These are phyloP conservation scores for Oxytropis ochrocephala DNA, from an alignment of 306 rosid species.

Conservation along the genomic window DNA sequence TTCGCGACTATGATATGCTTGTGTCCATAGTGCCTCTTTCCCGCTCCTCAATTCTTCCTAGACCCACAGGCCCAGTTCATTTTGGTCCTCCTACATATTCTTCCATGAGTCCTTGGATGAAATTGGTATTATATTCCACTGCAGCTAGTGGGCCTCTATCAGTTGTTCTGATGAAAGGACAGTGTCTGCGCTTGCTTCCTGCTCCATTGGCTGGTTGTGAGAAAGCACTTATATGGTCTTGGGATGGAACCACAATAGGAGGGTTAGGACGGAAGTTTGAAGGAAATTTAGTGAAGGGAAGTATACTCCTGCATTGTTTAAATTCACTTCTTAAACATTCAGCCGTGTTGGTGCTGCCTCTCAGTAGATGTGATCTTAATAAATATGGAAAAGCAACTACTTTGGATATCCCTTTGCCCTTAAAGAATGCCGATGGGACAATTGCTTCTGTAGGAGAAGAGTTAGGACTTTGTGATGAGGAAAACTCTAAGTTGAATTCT, in stretches of 20 bases:
- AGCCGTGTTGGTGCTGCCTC: slow-evolving; percentile 90
- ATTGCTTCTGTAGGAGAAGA: slow-evolving; percentile 56
- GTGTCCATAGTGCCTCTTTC: slow-evolving; percentile 95
- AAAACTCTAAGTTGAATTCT: slow-evolving; percentile 52
- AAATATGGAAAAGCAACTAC: slow-evolving; percentile 59
- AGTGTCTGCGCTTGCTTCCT: slow-evolving; percentile 87
- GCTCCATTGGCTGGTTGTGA: slow-evolving; percentile 91
- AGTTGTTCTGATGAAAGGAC: slow-evolving; percentile 93
- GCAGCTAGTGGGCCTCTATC: slow-evolving; percentile 78
- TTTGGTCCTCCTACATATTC: slow-evolving; percentile 96
- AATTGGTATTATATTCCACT: slow-evolving; percentile 78
- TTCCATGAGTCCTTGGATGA: slow-evolving; percentile 97
- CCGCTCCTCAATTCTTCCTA: slow-evolving; percentile 81
- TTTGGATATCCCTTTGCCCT: slow-evolving; percentile 84
- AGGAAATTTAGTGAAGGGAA: slow-evolving; percentile 79
- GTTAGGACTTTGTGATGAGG: slow-evolving; percentile 57
- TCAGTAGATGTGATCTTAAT: slow-evolving; percentile 67
- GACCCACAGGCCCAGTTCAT: slow-evolving; percentile 73
- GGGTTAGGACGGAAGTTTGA: slow-evolving; percentile 86
- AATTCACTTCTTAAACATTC: slow-evolving; percentile 81
- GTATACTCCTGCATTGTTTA: slow-evolving; percentile 78
- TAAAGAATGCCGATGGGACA: slow-evolving; percentile 79
- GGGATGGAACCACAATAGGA: slow-evolving; percentile 83
- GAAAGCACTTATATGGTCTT: slow-evolving; percentile 95
- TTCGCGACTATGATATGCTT: slow-evolving; percentile 90